A percentile compares a stretch with the other conserved stretches of the same genome.
Conservation (phyloP, 2,329 filamentous ascomycete genomes). For the Colletotrichum lupini region DNA sequence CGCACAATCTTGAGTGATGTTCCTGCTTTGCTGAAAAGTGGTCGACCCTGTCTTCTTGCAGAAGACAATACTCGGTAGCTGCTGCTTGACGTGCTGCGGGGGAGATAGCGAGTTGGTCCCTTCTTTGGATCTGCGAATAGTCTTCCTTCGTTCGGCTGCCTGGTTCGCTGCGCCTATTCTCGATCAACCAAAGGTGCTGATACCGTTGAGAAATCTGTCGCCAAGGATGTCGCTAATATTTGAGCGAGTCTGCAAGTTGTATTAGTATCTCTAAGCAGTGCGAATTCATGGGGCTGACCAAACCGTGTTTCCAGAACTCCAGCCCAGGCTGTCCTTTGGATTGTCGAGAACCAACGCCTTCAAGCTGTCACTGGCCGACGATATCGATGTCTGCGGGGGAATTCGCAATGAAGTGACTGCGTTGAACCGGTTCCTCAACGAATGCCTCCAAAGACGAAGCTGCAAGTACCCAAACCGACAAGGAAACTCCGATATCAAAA, state of each 20-base stretch:
- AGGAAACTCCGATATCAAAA: constrained; percentile 27
- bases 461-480: constrained; percentile 32
- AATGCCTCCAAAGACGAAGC: constrained; percentile 19
- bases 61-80: background rate
- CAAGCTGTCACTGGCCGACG: background rate
- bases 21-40: background rate
- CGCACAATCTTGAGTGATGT: background rate
- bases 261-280: background rate
- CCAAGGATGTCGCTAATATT: background rate
- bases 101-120: background rate
- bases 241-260: background rate
- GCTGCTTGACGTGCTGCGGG: background rate
- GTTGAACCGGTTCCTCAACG: constrained; percentile 4
- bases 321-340: background rate
- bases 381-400: background rate
- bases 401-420: background rate
- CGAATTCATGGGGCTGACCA: background rate
- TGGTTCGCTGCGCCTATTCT: background rate
- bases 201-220: background rate
- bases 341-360: background rate
- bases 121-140: background rate
- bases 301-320: background rate
- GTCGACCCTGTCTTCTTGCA: background rate
- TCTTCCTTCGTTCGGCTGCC: background rate
- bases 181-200: background rate